phyloP scores from a whole-genome alignment of 495 filamentous ascomycete genomes.

The Glarea lozoyensis region DNA sequence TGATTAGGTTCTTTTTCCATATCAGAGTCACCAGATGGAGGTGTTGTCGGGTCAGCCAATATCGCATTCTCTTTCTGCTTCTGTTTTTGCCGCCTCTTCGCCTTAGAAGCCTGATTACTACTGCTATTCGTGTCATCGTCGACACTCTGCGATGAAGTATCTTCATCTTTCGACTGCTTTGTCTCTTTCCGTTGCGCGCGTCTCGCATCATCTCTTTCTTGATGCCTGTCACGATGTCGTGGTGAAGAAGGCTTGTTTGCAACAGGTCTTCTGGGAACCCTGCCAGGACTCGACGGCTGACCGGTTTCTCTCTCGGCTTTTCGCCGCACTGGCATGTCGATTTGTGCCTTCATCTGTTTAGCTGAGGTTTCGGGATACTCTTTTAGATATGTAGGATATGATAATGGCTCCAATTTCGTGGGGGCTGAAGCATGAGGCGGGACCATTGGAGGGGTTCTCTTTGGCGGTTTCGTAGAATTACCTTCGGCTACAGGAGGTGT shows the following conservation, averaged over 20 bases:
- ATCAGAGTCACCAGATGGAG: conserved; percentile 15
- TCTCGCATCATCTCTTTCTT: conserved; percentile 11
- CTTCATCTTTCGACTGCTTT: conserved; percentile 16
- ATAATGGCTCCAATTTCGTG: conserved; percentile 18
- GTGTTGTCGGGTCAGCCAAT: conserved; percentile 19
- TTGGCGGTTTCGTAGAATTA: conserved; percentile 14
- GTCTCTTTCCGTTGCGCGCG: conserved; percentile 15
- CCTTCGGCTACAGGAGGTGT: too few relatives aligned
- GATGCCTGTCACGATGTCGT: conserved; percentile 18
- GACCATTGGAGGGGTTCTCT: conserved; percentile 25
- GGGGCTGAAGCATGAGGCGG: conserved; percentile 31
- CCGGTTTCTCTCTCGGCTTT: conserved; percentile 3
- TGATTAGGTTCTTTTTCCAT: conserved; percentile 4
- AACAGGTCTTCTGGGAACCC: conserved; percentile 9
- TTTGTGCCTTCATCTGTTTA: conserved; percentile 11
- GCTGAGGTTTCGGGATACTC: conserved; percentile 22
- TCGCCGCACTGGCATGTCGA: conserved; percentile 14
- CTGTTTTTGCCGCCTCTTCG: conserved; percentile 17
- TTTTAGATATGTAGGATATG: conserved; percentile 23
- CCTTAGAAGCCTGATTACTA: conserved; percentile 12
- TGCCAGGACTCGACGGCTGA: conserved; percentile 7
- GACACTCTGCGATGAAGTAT: conserved; percentile 26
- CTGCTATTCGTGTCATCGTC: conserved; percentile 30
- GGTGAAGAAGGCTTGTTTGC: conserved; percentile 25
- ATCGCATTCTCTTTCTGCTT: conserved; percentile 17